Evolutionary conservation across 306 rosid species (phyloP).

Genomic region (Trichosanthes cucumerina): DNA sequence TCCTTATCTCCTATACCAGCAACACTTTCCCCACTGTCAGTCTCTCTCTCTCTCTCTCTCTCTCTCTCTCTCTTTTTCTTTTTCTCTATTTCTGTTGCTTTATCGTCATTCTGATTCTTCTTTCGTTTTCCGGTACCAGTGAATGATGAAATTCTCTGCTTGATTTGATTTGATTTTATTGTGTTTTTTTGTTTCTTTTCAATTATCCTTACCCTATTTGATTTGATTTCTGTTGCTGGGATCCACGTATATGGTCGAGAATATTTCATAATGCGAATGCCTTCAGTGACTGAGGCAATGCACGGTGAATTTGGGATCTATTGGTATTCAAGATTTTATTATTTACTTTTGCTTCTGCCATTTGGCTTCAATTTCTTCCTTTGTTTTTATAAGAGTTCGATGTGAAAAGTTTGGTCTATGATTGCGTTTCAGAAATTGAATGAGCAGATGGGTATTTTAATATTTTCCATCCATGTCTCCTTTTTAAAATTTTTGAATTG

Average conservation of each 20-base stretch:
- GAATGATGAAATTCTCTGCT: neutral
- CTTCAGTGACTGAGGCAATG: neutral
- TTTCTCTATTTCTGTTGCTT: neutral
- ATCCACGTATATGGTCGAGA: neutral
- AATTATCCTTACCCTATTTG: neutral
- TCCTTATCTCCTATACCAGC: conserved; percentile 96
- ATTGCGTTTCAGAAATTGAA: neutral
- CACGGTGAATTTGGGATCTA: neutral
- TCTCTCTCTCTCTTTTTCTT: neutral
- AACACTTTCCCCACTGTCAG: conserved; percentile 96
- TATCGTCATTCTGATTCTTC: neutral
- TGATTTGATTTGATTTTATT: no score
- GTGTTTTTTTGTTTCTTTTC: neutral
- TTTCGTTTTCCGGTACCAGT: neutral
- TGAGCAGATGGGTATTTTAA: neutral
- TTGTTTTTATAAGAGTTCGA: neutral
- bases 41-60: neutral
- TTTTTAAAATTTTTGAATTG: neutral
- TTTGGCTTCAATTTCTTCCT: neutral
- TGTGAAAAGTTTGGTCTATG: neutral
- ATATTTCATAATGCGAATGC: neutral
- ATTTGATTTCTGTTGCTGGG: neutral
- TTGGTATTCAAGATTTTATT: neutral
- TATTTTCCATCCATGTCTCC: neutral
- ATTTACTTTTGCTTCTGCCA: neutral